Percentiles rank a stretch among this genome's conserved stretches.
Conservation (phyloP, 2,329 filamentous ascomycete genomes). For the Onygenales sp. region DNA sequence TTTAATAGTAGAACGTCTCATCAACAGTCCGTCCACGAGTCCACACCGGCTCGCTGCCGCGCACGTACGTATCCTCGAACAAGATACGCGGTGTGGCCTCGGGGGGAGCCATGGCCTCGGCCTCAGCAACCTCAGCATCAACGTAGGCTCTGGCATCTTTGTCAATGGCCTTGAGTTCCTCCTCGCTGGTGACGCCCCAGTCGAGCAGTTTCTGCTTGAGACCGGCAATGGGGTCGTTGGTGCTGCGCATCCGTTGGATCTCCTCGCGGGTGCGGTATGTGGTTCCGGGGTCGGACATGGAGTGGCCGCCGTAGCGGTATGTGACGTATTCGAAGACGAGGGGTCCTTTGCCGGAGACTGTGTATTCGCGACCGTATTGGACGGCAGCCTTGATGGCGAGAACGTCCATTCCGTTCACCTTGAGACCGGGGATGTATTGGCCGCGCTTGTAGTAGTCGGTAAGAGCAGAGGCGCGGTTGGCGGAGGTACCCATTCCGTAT, state of each 20-base stretch:
- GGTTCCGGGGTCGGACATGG: constrained; percentile 98
- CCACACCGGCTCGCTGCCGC: constrained; percentile 77
- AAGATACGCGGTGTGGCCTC: constrained; percentile 73
- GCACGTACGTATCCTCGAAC: constrained; percentile 93
- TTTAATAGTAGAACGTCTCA: constrained; percentile 77
- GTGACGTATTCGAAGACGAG: constrained; percentile 98
- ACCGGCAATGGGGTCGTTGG: constrained; percentile 95
- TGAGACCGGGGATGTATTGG: constrained; percentile 98
- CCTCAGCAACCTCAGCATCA: constrained; percentile 79
- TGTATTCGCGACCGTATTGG: constrained; percentile 85
- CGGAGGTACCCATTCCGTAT: constrained; percentile 98
- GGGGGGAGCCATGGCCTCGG: constrained; percentile 77
- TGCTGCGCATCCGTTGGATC: constrained; percentile 98
- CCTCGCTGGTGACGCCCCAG: constrained; percentile 84
- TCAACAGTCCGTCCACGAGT: constrained; percentile 80
- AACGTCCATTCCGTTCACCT: constrained; percentile 99
- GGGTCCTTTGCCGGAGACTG: constrained; percentile 73
- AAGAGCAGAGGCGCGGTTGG: constrained; percentile 83
- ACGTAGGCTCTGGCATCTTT: constrained; percentile 82
- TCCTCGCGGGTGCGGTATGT: constrained; percentile 99
- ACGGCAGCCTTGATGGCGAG: constrained; percentile 96
- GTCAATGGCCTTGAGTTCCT: constrained; percentile 92
- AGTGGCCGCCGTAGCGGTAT: constrained; percentile 98
- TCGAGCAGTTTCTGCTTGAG: constrained; percentile 97
- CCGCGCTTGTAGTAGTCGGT: constrained; percentile 99